phyloP scores from a whole-genome alignment of 2,329 filamentous ascomycete genomes.

The Capronia coronata region DNA sequence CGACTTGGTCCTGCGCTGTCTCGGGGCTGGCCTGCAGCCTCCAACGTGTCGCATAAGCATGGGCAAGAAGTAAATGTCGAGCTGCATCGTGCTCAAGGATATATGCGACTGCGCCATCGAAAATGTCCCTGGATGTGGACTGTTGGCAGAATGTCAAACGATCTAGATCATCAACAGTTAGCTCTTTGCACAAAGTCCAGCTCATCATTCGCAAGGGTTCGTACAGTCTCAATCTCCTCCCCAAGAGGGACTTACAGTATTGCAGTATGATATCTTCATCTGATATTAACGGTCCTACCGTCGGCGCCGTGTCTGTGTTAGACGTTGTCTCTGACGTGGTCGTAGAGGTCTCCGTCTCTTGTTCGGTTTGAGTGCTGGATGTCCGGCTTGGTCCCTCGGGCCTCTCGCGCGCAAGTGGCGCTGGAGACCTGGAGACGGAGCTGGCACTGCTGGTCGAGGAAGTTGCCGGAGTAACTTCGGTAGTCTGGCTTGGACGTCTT shows the following conservation, averaged over 20 bases:
- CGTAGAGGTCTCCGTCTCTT: slow-evolving; percentile 8
- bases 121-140: slow-evolving; percentile 3
- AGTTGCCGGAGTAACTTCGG: slow-evolving; percentile 6
- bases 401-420: slow-evolving; percentile 1
- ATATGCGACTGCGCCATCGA: slow-evolving; percentile 11
- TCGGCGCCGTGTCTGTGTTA: neutral
- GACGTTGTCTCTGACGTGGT: neutral
- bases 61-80: slow-evolving; percentile 19
- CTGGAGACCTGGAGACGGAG: slow-evolving; percentile 18
- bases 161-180: slow-evolving; percentile 1
- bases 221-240: neutral
- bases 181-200: neutral
- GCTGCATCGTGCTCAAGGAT: slow-evolving; percentile 22
- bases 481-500: slow-evolving; percentile 11
- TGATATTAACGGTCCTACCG: neutral
- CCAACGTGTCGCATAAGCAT: slow-evolving; percentile 16
- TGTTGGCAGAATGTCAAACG: slow-evolving; percentile 15
- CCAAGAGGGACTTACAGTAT: slow-evolving; percentile 14
- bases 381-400: neutral
- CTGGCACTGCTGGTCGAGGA: slow-evolving; percentile 21
- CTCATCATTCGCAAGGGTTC: neutral
- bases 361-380: slow-evolving; percentile 3
- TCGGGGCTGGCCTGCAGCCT: slow-evolving; percentile 10
- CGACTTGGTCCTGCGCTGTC: slow-evolving; percentile 16
- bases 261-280: slow-evolving; percentile 13